A percentile compares a stretch with the other conserved stretches of the same genome.
phyloP scores from a whole-genome alignment of 768 basidiomycete genomes.

The Phaeotremella skinneri region DNA sequence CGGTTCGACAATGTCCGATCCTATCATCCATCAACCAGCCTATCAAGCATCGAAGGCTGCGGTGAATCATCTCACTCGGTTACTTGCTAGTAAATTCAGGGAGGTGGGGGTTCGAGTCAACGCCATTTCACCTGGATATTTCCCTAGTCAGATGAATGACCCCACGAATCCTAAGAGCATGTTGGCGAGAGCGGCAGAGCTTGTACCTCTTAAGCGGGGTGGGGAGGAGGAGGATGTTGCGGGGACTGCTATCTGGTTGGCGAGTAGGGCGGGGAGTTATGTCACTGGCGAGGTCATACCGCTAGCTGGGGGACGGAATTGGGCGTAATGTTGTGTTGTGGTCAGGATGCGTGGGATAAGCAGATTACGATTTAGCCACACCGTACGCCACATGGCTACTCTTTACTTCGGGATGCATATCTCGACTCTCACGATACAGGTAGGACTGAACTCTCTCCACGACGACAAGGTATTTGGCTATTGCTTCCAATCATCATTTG shows the following conservation, averaged over 20 bases:
- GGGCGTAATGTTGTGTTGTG: not conserved
- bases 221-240: slow-evolving; percentile 26
- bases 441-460: no score
- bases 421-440: no score
- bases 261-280: slow-evolving; percentile 29
- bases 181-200: slow-evolving; percentile 22
- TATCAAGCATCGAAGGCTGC: slow-evolving; percentile 33
- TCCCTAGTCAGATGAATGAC: slow-evolving; percentile 30
- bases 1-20: slow-evolving; percentile 28
- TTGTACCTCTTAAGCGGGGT: slow-evolving; percentile 23
- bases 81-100: slow-evolving; percentile 28
- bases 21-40: slow-evolving; percentile 24
- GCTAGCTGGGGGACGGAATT: slow-evolving; percentile 5
- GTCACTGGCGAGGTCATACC: slow-evolving; percentile 21
- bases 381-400: no score
- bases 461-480: no score
- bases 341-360: no score
- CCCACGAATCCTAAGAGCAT: slow-evolving; percentile 23
- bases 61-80: slow-evolving; percentile 26
- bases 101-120: slow-evolving; percentile 31
- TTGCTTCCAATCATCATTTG: no score
- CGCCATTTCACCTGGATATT: slow-evolving; percentile 28
- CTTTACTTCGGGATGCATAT: no score
- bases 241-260: slow-evolving; percentile 25
- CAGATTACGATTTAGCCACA: no score